Base-by-base conservation (phyloP, 2,329 filamentous ascomycete genomes). In the Venturia aucupariae region DNA sequence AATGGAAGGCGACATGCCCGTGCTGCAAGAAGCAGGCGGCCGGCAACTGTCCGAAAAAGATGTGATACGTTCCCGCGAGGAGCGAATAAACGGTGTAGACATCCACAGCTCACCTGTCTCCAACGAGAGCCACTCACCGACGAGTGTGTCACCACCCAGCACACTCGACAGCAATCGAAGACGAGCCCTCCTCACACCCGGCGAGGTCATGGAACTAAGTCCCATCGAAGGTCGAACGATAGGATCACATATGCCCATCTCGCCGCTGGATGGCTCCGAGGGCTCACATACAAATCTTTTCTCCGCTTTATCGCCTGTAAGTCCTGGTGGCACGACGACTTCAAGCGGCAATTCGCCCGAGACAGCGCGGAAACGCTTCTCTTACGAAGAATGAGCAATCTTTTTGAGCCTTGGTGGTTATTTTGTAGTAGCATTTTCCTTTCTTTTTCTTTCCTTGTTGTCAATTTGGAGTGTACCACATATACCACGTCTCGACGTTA, bases 1-100 rank as follows among this genome's bases (percentile, higher is more conserved):
- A 55, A 84, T 80, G 71, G 80, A 81, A 0, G 83, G 84, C 1
- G 82, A 83, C 11, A 80, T 85, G 71, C 81, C 81, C 19, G 77
- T 78, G 51, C 78, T 80, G 63, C 81, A 79, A 66, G 78, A 81
- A 70, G 79, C 79, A 59, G 79, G 76, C 61, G 78, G 79, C 38
- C 76, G 75, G 22, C 73, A 78, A 65, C 70, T 81, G 42, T 76
- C 74, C 24, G 79, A 81, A 69, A 81, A 81, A 67, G 78, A 81
- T 65, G 75, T 77, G 42, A 75, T 81, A 71, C 71, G 75, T 65
- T 72, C 75, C 24, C 74, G 79, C 22, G 79, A 80, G 69, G 71
- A 71, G 65, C 70, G 75, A 60, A 78, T 79, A 69, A 81, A 81
- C 60, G 79, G 79, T 17, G 71, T 78, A 2, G 75, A 78, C 71